Evolutionary conservation across 805 yeast genomes (phyloP).

Genomic region (Candida maris): DNA sequence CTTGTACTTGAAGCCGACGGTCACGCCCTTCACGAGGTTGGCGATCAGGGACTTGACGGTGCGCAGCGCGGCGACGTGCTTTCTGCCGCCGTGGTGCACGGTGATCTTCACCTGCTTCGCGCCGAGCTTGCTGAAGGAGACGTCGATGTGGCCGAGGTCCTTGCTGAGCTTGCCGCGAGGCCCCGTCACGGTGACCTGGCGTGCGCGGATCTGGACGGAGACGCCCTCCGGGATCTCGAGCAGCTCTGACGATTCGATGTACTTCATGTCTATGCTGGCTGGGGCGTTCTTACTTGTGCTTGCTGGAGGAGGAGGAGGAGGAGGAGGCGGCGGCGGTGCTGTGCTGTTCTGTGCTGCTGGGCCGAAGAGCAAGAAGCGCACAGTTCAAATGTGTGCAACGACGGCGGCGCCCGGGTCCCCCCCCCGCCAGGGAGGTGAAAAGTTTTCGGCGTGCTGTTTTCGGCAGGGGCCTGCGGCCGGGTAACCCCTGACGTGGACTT

Average conservation of each 20-base stretch:
- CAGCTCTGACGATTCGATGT: constrained; percentile 57
- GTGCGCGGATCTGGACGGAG: constrained; percentile 84
- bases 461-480: no score
- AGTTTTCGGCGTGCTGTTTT: no score
- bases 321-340: no score
- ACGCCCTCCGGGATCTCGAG: constrained; percentile 86
- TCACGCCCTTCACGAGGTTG: constrained; percentile 97
- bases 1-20: constrained; percentile 98
- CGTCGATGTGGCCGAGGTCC: constrained; percentile 91
- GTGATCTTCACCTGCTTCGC: constrained; percentile 76
- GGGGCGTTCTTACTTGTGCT: no score
- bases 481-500: no score
- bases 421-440: no score
- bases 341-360: no score
- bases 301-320: not conserved
- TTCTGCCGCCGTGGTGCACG: constrained; percentile 99
- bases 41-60: constrained; percentile 93
- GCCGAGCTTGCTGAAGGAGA: constrained; percentile 79
- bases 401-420: no score
- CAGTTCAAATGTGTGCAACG: no score
- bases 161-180: constrained; percentile 95
- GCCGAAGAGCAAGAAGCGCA: no score
- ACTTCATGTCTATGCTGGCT: constrained; percentile 42
- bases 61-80: constrained; percentile 99
- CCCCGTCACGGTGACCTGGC: constrained; percentile 85